These are phyloP conservation scores for Geotrichum restrictum DNA, from an alignment of 1,139 yeast genomes.

Conservation along the genomic window DNA sequence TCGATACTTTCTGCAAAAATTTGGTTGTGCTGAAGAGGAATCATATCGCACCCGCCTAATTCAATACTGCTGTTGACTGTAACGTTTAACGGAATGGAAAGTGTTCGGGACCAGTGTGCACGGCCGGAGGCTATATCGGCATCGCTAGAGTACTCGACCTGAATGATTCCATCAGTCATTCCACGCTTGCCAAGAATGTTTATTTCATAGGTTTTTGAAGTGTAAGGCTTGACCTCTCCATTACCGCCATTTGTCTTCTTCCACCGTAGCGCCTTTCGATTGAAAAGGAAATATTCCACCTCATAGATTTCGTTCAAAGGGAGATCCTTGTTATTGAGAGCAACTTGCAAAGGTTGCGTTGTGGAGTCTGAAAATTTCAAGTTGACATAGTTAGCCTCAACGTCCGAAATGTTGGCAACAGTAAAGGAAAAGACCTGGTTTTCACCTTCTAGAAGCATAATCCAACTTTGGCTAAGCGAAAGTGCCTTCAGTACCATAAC, in stretches of 20 bases:
- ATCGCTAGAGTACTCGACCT: constrained; percentile 58
- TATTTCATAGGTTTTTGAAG: constrained; percentile 45
- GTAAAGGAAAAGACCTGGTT: constrained; percentile 48
- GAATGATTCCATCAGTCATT: constrained; percentile 60
- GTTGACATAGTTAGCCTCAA: constrained; percentile 45
- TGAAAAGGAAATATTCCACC: constrained; percentile 62
- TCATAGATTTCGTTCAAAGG: constrained; percentile 68
- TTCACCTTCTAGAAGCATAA: constrained; percentile 80
- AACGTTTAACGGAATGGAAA: constrained; percentile 61
- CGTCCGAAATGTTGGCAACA: constrained; percentile 49
- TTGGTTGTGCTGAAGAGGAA: constrained; percentile 43
- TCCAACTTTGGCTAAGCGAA: constrained; percentile 60
- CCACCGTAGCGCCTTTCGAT: constrained; percentile 53
- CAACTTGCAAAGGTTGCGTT: constrained; percentile 55
- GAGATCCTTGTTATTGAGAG: constrained; percentile 44
- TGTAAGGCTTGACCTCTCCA: constrained; percentile 29
- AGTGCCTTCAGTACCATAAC: constrained; percentile 48
- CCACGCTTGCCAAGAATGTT: constrained; percentile 71
- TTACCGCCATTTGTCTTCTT: constrained; percentile 22
- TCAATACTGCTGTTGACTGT: constrained; percentile 72
- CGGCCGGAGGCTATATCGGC: neutral
- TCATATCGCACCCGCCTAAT: constrained; percentile 66
- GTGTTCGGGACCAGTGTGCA: constrained; percentile 47
- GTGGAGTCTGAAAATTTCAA: constrained; percentile 74
- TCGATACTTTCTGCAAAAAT: constrained; percentile 17